Conservation (phyloP, 2,329 filamentous ascomycete species). For the Penicillium sp. region DNA sequence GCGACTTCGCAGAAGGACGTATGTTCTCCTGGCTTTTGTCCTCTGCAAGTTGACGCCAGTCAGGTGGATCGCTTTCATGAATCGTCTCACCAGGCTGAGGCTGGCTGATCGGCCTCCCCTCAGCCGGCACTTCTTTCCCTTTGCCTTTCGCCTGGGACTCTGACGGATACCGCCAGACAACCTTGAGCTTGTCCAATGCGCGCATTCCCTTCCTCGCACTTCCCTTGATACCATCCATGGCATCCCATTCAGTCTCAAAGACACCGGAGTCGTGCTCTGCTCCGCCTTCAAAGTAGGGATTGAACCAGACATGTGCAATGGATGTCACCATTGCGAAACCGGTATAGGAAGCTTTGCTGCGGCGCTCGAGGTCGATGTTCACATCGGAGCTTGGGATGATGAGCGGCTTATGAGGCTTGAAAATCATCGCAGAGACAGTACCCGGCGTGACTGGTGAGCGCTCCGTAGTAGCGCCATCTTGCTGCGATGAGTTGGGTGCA, state of each 20-base stretch:
- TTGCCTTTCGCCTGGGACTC: slow-evolving; percentile 1
- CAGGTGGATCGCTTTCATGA: slow-evolving; percentile 67
- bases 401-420: slow-evolving; percentile 70
- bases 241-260: slow-evolving; percentile 72
- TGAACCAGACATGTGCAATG: slow-evolving; percentile 96
- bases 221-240: slow-evolving; percentile 94
- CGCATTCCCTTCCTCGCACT: slow-evolving; percentile 77
- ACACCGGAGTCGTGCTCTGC: slow-evolving; percentile 68
- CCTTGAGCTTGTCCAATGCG: slow-evolving; percentile 77
- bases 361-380: slow-evolving; percentile 85
- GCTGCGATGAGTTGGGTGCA: slow-evolving; percentile 17
- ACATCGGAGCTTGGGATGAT: slow-evolving; percentile 79
- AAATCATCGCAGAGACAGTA: slow-evolving; percentile 72
- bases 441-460: slow-evolving; percentile 41
- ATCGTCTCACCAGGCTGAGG: slow-evolving; percentile 69
- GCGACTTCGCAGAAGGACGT: background rate
- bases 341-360: slow-evolving; percentile 75
- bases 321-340: slow-evolving; percentile 89
- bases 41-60: slow-evolving; percentile 67
- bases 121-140: slow-evolving; percentile 19
- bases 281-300: slow-evolving; percentile 88
- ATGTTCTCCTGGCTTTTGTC: slow-evolving; percentile 29
- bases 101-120: slow-evolving; percentile 59
- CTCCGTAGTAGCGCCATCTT: slow-evolving; percentile 10
- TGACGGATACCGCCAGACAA: slow-evolving; percentile 71